These are phyloP conservation scores for Neopestalotiopsis sp. DNA, from an alignment of 2,329 filamentous ascomycete species.

Conservation along the genomic window DNA sequence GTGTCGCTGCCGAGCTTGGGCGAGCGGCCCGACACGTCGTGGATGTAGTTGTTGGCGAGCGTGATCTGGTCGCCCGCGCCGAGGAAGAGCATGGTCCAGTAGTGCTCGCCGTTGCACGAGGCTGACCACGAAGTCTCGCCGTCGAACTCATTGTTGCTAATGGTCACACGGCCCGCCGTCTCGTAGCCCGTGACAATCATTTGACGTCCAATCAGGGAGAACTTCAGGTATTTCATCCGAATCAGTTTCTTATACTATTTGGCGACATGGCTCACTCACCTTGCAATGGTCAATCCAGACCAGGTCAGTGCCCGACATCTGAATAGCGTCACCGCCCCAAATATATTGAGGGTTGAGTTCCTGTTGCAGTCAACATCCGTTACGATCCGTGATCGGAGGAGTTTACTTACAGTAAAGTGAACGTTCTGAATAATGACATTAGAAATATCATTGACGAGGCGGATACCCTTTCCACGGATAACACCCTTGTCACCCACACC, in stretches of 20 bases:
- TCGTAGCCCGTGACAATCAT: constrained; percentile 44
- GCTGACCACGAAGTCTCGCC: constrained; percentile 48
- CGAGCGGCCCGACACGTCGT: constrained; percentile 49
- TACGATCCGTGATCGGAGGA: not conserved
- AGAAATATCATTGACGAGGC: constrained; percentile 50
- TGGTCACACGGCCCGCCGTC: constrained; percentile 44
- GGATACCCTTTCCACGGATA: constrained; percentile 61
- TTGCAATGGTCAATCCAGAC: constrained; percentile 33
- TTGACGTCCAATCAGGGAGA: constrained; percentile 49
- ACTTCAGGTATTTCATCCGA: not conserved
- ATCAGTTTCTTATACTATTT: constrained; percentile 4
- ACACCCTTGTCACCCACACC: constrained; percentile 57
- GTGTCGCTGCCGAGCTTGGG: constrained; percentile 43
- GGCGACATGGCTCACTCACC: not conserved
- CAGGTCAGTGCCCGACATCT: constrained; percentile 51
- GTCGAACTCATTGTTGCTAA: constrained; percentile 53
- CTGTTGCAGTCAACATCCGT: not conserved
- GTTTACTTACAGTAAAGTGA: constrained; percentile 48
- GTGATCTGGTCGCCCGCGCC: constrained; percentile 42
- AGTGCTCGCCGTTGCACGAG: constrained; percentile 51
- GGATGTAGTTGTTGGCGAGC: constrained; percentile 49
- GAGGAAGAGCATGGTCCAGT: constrained; percentile 40
- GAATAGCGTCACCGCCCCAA: constrained; percentile 64
- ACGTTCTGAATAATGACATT: constrained; percentile 67
- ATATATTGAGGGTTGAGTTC: constrained; percentile 59